Conservation (phyloP, 2,329 filamentous ascomycete species). For the Fusarium nodosum region DNA sequence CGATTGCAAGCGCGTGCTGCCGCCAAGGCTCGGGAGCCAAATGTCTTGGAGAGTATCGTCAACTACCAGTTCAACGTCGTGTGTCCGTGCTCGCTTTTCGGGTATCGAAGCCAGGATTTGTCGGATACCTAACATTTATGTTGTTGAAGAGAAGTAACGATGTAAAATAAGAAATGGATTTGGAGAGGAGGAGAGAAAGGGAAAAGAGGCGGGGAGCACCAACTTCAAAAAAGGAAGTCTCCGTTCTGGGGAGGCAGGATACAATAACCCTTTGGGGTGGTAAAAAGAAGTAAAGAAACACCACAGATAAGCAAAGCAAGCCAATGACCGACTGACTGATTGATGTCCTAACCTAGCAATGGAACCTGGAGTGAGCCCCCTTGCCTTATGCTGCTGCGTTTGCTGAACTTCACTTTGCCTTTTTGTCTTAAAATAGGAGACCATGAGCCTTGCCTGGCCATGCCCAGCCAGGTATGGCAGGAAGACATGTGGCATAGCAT, state of each 20-base stretch:
- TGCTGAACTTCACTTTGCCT: slow-evolving; percentile 4
- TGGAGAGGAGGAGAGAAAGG: not conserved
- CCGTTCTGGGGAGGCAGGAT: slow-evolving; percentile 29
- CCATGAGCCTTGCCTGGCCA: not conserved
- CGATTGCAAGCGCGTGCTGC: slow-evolving; percentile 44
- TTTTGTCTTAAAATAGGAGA: slow-evolving; percentile 33
- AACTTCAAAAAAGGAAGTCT: slow-evolving; percentile 38
- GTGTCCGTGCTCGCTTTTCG: slow-evolving; percentile 30
- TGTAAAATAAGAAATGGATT: not conserved
- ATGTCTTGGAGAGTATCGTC: slow-evolving; percentile 22
- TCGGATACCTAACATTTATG: not conserved
- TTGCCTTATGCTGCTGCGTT: slow-evolving; percentile 6
- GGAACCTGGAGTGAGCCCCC: slow-evolving; percentile 16
- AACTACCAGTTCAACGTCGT: slow-evolving; percentile 19
- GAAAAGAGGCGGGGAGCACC: slow-evolving; percentile 36
- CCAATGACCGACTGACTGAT: not conserved
- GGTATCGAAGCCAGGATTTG: slow-evolving; percentile 1
- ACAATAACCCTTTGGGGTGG: slow-evolving; percentile 28
- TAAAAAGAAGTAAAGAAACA: slow-evolving; percentile 23
- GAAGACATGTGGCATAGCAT: slow-evolving; percentile 38
- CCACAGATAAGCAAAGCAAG: slow-evolving; percentile 5
- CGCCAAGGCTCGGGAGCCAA: slow-evolving; percentile 48
- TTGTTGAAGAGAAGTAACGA: not conserved
- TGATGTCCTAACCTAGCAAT: not conserved
- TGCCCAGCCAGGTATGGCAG: slow-evolving; percentile 34